A percentile compares a stretch with the other conserved stretches of the same genome.
Evolutionary conservation across 768 basidiomycete genomes (phyloP).

Genomic region (Boletus vinaceobasis): DNA sequence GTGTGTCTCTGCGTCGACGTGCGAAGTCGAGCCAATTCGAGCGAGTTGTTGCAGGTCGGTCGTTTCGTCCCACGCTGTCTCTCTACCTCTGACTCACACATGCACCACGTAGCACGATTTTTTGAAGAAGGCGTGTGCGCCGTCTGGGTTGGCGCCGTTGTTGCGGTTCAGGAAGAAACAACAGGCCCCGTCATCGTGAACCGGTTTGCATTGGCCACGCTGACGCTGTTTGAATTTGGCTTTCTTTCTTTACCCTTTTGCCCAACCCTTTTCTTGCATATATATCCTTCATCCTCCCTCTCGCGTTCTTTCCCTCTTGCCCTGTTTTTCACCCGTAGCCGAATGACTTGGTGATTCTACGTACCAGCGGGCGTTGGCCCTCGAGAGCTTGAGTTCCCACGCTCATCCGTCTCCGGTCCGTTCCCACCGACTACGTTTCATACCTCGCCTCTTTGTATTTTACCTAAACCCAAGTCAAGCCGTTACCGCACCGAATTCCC

Average conservation of each 20-base stretch:
- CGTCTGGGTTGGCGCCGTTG: conserved; percentile 80
- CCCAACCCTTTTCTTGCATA: conserved; percentile 13
- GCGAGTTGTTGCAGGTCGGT: conserved; percentile 78
- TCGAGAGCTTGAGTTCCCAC: neutral
- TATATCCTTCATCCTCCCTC: conserved; percentile 2
- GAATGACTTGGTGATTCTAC: neutral
- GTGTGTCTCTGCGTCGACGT: conserved; percentile 99
- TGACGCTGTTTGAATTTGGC: neutral
- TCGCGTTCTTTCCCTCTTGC: neutral
- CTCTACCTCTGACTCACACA: neutral
- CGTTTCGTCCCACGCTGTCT: too few relatives aligned
- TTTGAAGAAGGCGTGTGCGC: conserved; percentile 81
- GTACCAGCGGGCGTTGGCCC: neutral
- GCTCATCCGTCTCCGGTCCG: neutral
- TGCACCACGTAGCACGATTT: conserved; percentile 81
- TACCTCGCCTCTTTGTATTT: neutral
- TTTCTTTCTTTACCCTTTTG: neutral
- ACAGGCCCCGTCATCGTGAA: conserved; percentile 36
- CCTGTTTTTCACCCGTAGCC: neutral
- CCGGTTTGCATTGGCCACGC: neutral
- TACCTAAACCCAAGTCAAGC: neutral
- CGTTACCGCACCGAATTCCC: neutral
- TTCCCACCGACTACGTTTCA: neutral
- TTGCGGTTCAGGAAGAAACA: conserved; percentile 77
- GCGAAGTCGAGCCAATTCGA: conserved; percentile 84